A percentile compares a stretch with the other conserved stretches of the same genome.
Evolutionary conservation across 2,329 filamentous ascomycete species (phyloP).

Genomic region (Aspergillus vadensis): DNA sequence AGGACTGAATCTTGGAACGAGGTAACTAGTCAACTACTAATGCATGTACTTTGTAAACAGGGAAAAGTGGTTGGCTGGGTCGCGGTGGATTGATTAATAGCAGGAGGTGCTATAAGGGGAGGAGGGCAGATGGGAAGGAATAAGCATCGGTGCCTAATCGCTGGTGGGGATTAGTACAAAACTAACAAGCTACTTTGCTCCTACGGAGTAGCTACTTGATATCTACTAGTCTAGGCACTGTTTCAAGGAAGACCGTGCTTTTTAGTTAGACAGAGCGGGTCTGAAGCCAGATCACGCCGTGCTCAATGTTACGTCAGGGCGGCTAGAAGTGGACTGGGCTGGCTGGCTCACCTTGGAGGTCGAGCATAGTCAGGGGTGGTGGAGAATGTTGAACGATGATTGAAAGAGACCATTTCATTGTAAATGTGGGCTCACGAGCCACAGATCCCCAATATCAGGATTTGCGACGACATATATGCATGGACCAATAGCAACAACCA

Average conservation of each 20-base stretch:
- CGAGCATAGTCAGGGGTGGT: background rate
- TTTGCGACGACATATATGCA: background rate
- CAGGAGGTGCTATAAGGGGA: background rate
- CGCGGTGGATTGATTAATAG: background rate
- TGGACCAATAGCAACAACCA: background rate
- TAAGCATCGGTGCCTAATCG: background rate
- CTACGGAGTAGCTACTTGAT: background rate
- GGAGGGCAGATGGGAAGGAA: background rate
- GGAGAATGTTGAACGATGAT: background rate
- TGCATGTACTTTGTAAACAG: no score
- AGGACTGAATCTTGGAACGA: no score
- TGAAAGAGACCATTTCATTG: no score
- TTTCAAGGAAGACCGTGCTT: background rate
- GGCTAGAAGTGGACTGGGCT: background rate
- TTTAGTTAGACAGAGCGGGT: background rate
- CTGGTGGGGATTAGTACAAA: background rate
- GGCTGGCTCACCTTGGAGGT: background rate
- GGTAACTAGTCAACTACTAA: no score
- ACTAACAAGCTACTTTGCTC: background rate
- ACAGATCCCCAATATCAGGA: background rate
- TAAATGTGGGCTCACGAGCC: background rate
- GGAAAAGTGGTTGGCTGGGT: background rate
- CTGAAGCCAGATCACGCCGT: background rate
- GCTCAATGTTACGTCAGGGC: background rate
- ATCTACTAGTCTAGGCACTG: no score